A percentile compares a stretch with the other conserved stretches of the same genome.
phyloP scores from a whole-genome alignment of 768 basidiomycete genomes.

The Panaeolus cyanescens region DNA sequence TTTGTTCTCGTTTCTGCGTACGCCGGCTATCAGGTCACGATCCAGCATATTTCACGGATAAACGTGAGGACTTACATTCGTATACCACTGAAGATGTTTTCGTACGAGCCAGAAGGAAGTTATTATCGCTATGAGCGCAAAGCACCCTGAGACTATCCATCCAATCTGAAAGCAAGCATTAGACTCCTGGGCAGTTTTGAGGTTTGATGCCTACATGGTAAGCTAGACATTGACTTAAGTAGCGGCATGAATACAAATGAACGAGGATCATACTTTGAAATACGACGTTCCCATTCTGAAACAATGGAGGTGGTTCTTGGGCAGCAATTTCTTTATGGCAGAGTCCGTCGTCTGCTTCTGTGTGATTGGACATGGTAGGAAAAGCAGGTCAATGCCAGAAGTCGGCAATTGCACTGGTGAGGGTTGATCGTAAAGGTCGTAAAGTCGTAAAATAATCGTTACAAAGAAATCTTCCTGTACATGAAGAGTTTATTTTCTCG shows the following conservation, averaged over 20 bases:
- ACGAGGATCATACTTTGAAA: slow-evolving; percentile 54
- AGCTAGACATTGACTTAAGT: slow-evolving; percentile 30
- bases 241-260: background rate
- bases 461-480: background rate
- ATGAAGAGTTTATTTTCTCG: background rate
- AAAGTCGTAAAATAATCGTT: background rate
- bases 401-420: too few species aligned
- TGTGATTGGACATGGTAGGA: slow-evolving; percentile 17
- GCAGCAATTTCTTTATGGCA: slow-evolving; percentile 45
- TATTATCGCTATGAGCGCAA: slow-evolving; percentile 55
- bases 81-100: slow-evolving; percentile 74
- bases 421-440: background rate
- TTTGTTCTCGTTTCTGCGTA: slow-evolving; percentile 64
- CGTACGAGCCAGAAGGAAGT: slow-evolving; percentile 75
- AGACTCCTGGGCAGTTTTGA: background rate
- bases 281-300: slow-evolving; percentile 61
- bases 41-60: background rate
- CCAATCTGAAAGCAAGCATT: slow-evolving; percentile 48
- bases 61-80: slow-evolving; percentile 47
- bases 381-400: too few species aligned
- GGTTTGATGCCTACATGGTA: slow-evolving; percentile 49
- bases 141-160: slow-evolving; percentile 65
- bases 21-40: background rate
- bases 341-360: slow-evolving; percentile 11
- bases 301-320: slow-evolving; percentile 51